Conservation (phyloP, 331 rosid genomes). For the Pyrus hybrid region DNA sequence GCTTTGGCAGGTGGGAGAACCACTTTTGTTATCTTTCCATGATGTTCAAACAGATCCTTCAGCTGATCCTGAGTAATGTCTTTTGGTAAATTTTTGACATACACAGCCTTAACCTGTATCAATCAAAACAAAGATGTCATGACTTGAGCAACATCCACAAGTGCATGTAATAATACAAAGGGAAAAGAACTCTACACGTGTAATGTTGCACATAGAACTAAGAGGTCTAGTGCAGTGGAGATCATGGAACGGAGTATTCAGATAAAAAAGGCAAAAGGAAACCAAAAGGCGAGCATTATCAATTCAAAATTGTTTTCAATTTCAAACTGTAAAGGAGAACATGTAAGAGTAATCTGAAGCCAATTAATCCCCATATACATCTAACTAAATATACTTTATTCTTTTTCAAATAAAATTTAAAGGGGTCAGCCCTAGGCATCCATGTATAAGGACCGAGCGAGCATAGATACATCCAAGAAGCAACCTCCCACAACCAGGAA, state of each 20-base stretch:
- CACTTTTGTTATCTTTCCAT: conserved; percentile 64
- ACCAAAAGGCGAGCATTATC: neutral
- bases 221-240: neutral
- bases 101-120: conserved; percentile 55
- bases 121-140: conserved; percentile 6
- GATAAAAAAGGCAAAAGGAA: neutral
- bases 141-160: neutral
- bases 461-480: neutral
- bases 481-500: neutral
- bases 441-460: neutral
- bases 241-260: neutral
- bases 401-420: neutral
- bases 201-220: neutral
- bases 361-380: neutral
- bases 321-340: neutral
- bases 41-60: conserved; percentile 42
- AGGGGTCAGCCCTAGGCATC: neutral
- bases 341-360: neutral
- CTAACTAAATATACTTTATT: neutral
- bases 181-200: neutral
- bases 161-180: neutral
- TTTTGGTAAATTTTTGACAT: conserved; percentile 57
- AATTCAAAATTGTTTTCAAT: neutral
- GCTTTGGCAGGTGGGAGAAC: conserved; percentile 62
- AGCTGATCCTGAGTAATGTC: conserved; percentile 49